Evolutionary conservation across 768 basidiomycete species (phyloP).

Genomic region (Termitomyces eurrhizus): DNA sequence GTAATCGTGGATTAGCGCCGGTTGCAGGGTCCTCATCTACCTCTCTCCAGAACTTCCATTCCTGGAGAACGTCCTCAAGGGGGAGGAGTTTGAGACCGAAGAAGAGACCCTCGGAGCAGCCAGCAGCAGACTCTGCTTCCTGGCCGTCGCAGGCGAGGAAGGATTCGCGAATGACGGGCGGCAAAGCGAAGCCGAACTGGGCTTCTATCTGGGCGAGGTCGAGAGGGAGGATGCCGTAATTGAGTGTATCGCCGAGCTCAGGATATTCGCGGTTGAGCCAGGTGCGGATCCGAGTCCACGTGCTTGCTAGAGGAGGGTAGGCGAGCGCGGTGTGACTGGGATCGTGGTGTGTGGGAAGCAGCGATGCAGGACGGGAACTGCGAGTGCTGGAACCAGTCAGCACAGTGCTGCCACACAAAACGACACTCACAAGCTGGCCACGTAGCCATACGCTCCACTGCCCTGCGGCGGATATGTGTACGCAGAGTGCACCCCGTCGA

Average conservation of each 20-base stretch:
- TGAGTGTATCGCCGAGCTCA: conserved; percentile 93
- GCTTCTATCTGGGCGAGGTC: conserved; percentile 81
- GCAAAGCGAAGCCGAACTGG: conserved; percentile 81
- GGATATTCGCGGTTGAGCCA: conserved; percentile 88
- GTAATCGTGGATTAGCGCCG: conserved; percentile 71
- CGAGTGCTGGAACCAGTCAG: conserved; percentile 9
- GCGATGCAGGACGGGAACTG: conserved; percentile 43
- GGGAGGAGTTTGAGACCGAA: conserved; percentile 94
- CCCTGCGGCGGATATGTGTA: conserved; percentile 81
- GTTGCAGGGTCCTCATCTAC: conserved; percentile 87
- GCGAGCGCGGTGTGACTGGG: conserved; percentile 38
- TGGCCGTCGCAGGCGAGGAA: conserved; percentile 90
- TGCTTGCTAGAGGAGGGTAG: conserved; percentile 66
- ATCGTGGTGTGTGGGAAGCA: conserved; percentile 69
- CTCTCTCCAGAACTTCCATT: conserved; percentile 96
- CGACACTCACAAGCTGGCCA: conserved; percentile 48
- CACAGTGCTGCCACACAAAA: neutral
- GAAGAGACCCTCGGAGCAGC: conserved; percentile 88
- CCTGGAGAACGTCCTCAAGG: conserved; percentile 88
- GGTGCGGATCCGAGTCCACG: conserved; percentile 80
- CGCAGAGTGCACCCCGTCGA: conserved; percentile 21
- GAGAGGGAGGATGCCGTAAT: conserved; percentile 80
- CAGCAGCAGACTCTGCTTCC: conserved; percentile 85
- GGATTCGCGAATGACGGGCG: conserved; percentile 85
- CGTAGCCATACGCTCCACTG: conserved; percentile 53